A percentile compares a stretch with the other conserved stretches of the same genome.
phyloP scores from a whole-genome alignment of 2,329 filamentous ascomycete species.

The Aspergillus felis region DNA sequence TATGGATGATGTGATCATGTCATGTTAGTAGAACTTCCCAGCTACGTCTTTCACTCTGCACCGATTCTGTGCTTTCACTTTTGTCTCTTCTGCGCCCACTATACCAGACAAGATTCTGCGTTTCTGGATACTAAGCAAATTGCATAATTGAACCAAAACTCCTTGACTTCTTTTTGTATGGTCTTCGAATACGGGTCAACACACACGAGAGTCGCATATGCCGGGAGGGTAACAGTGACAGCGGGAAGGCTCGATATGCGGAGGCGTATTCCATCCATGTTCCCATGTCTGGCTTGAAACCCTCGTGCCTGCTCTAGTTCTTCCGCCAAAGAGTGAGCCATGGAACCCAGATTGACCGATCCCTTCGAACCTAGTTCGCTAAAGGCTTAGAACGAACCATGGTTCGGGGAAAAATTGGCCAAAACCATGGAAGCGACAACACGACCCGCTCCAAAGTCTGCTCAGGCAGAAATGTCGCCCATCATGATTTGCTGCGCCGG shows the following conservation, averaged over 20 bases:
- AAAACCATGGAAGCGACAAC: not conserved
- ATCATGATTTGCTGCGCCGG: not conserved
- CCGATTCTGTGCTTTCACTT: not conserved
- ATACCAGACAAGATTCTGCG: not conserved
- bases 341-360: not conserved
- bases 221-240: too few species aligned
- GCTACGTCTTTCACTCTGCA: not conserved
- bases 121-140: not conserved
- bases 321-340: not conserved
- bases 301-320: not conserved
- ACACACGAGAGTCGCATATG: not conserved
- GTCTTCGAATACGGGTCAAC: not conserved
- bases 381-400: not conserved
- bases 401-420: not conserved
- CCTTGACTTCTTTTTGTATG: not conserved
- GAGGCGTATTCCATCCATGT: not conserved
- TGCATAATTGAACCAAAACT: not conserved
- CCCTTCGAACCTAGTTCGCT: not conserved
- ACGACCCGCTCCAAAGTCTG: not conserved
- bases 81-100: not conserved
- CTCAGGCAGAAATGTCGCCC: not conserved
- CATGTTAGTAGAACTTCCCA: slow-evolving; percentile 15
- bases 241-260: too few species aligned
- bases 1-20: slow-evolving; percentile 20
- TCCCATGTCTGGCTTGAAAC: not conserved